phyloP scores from a whole-genome alignment of 2,329 filamentous ascomycete genomes.

The Diaporthe vaccinii region DNA sequence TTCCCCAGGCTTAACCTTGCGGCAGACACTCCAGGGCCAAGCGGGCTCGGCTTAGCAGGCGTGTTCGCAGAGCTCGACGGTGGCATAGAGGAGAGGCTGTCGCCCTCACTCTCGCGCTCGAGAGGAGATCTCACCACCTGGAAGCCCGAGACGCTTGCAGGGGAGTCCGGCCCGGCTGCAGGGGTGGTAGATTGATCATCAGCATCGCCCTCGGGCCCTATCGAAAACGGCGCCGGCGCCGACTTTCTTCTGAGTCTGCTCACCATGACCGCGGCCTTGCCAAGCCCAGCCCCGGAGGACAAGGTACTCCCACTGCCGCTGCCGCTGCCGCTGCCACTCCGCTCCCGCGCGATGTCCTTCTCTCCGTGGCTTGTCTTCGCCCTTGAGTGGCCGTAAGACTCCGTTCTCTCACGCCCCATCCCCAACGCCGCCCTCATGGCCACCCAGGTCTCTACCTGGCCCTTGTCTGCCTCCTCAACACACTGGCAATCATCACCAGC shows the following conservation, averaged over 20 bases:
- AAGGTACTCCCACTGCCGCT: conserved; percentile 43
- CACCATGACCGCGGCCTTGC: conserved; percentile 33
- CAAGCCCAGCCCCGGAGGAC: conserved; percentile 16
- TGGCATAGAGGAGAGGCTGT: conserved; percentile 49
- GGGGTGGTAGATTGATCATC: conserved; percentile 46
- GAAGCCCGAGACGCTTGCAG: conserved; percentile 26
- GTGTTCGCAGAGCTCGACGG: conserved; percentile 23
- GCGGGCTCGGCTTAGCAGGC: conserved; percentile 44
- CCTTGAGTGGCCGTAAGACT: conserved; percentile 50
- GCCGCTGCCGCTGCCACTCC: conserved; percentile 38
- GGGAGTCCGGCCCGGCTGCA: not conserved
- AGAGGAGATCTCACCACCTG: conserved; percentile 15
- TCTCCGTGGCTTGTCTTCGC: conserved; percentile 39
- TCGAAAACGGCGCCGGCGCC: conserved; percentile 46
- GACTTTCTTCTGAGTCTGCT: conserved; percentile 45
- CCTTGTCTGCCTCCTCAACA: conserved; percentile 67
- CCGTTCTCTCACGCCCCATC: conserved; percentile 46
- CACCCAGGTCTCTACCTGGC: conserved; percentile 73
- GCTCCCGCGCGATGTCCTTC: conserved; percentile 16
- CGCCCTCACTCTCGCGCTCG: conserved; percentile 50
- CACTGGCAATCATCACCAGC: conserved; percentile 77
- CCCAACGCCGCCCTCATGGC: conserved; percentile 61
- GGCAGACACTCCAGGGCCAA: conserved; percentile 53
- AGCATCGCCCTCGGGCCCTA: conserved; percentile 43
- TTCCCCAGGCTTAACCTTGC: conserved; percentile 65